A percentile compares a stretch with the other conserved stretches of the same genome.
phyloP scores from a whole-genome alignment of 768 basidiomycete species.

The Pisolithus tinctorius region DNA sequence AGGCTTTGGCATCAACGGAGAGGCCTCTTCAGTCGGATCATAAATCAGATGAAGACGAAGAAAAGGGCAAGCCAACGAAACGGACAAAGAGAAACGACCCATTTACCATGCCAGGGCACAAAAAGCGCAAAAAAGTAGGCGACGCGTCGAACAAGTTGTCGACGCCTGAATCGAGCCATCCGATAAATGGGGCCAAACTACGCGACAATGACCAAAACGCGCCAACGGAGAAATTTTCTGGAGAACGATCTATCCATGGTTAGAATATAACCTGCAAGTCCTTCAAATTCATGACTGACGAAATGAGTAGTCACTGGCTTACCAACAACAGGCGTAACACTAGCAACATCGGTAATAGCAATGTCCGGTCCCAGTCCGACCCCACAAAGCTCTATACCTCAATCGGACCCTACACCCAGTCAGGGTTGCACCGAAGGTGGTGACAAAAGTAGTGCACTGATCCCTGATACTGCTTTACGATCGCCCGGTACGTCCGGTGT shows the following conservation, averaged over 20 bases:
- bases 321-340: background rate
- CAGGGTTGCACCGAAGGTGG: background rate
- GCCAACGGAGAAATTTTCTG: background rate
- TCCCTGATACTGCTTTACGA: background rate
- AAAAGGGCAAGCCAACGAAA: conserved; percentile 48
- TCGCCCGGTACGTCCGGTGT: background rate
- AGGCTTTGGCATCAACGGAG: conserved; percentile 38
- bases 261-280: conserved; percentile 1
- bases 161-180: background rate
- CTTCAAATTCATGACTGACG: background rate
- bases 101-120: conserved; percentile 34
- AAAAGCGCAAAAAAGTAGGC: conserved; percentile 41
- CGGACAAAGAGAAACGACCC: conserved; percentile 58
- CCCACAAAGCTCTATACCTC: background rate
- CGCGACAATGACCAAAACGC: background rate
- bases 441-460: background rate
- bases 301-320: background rate
- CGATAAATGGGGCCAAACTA: too few species aligned
- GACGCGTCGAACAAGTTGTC: background rate
- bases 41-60: conserved; percentile 44
- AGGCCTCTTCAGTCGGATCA: conserved; percentile 17
- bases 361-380: background rate
- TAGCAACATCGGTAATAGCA: background rate
- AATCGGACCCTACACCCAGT: background rate
- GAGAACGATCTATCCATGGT: conserved; percentile 7